phyloP scores from a whole-genome alignment of 495 filamentous ascomycete species.

The Xylaria flabelliformis region DNA sequence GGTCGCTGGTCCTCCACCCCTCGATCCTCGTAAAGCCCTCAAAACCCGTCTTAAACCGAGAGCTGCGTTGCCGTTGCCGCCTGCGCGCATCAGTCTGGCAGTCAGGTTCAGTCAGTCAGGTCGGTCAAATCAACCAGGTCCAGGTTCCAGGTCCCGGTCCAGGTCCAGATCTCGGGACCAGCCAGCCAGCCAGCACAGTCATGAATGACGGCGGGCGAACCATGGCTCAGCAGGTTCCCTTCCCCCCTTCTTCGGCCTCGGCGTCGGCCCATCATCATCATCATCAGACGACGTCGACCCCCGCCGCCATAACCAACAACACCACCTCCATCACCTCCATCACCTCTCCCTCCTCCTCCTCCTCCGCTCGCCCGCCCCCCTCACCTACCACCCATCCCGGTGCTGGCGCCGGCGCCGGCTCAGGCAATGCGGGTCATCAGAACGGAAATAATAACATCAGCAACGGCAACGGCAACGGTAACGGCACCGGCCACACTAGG shows the following conservation, averaged over 20 bases:
- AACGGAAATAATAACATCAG: neutral
- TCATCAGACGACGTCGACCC: neutral
- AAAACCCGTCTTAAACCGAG: conserved; percentile 45
- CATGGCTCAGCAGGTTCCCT: conserved; percentile 19
- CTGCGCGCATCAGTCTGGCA: neutral
- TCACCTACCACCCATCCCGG: neutral
- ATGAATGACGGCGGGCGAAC: conserved; percentile 13
- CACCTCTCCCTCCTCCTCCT: neutral
- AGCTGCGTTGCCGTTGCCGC: conserved; percentile 4
- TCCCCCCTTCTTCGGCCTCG: conserved; percentile 14
- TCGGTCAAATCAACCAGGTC: neutral
- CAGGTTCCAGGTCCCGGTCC: neutral
- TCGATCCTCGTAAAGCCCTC: conserved; percentile 36
- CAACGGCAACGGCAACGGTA: neutral
- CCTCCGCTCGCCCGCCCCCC: neutral
- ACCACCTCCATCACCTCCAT: neutral
- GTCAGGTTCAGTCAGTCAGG: neutral
- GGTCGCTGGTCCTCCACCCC: conserved; percentile 28
- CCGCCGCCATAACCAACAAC: neutral
- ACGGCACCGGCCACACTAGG: conserved; percentile 16
- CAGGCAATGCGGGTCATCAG: neutral
- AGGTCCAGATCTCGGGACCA: too few species aligned
- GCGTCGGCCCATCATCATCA: conserved; percentile 23
- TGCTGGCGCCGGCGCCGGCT: neutral
- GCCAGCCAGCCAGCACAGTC: neutral